phyloP scores from a whole-genome alignment of 257 asterid species.

The Forsythia suspensa region DNA sequence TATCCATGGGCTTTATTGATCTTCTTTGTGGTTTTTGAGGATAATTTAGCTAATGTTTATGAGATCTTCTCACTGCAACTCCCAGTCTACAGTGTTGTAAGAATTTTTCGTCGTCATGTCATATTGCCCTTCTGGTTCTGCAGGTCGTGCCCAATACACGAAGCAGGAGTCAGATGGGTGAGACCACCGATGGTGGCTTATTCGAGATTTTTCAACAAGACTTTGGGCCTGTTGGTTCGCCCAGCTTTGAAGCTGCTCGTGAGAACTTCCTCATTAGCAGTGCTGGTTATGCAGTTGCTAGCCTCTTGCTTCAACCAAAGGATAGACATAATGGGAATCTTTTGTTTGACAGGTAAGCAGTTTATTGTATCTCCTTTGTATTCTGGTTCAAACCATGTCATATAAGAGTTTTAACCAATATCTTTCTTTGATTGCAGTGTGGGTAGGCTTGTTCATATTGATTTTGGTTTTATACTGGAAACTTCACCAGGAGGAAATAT shows the following conservation, averaged over 20 bases:
- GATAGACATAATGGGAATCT: slow-evolving; percentile 99
- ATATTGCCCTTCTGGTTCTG: slow-evolving; percentile 21
- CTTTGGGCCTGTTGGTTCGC: slow-evolving; percentile 96
- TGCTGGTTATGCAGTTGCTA: slow-evolving; percentile 99
- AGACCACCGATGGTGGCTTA: slow-evolving; percentile 97
- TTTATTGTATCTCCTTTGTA: neutral
- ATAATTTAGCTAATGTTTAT: neutral
- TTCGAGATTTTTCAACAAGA: slow-evolving; percentile 98
- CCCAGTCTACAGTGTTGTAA: neutral
- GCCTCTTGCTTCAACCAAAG: slow-evolving; percentile 98
- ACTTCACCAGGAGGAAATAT: slow-evolving; percentile 96
- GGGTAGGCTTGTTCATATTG: slow-evolving; percentile 99
- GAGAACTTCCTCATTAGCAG: slow-evolving; percentile 95
- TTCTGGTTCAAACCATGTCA: neutral
- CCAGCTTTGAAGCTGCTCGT: slow-evolving; percentile 95
- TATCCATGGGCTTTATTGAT: neutral
- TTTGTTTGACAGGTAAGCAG: slow-evolving; percentile 83
- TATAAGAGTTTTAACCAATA: slow-evolving; percentile 15
- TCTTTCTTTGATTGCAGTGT: slow-evolving; percentile 49
- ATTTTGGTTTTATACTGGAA: slow-evolving; percentile 96
- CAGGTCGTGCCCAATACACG: slow-evolving; percentile 97
- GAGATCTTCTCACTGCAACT: slow-evolving; percentile 5
- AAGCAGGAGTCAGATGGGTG: slow-evolving; percentile 99
- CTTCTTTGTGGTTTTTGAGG: neutral
- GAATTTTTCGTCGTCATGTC: neutral